phyloP scores from a whole-genome alignment of 768 basidiomycete genomes.

The Lenzites betulinus region DNA sequence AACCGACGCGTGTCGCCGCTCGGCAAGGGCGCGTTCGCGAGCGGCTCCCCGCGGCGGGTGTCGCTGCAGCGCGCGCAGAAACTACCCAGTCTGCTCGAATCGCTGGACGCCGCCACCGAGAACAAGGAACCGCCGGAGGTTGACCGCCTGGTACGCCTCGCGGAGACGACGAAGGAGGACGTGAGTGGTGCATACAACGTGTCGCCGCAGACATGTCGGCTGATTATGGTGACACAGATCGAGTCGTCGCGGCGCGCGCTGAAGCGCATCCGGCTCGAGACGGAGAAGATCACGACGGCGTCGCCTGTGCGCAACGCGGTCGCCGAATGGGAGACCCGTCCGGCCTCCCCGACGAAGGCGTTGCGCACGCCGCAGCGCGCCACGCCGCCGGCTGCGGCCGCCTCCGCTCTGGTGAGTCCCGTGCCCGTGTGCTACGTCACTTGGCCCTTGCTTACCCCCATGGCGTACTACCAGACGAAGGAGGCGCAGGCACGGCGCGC shows the following conservation, averaged over 20 bases:
- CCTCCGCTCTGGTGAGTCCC: constrained; percentile 49
- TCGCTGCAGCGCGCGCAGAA: constrained; percentile 21
- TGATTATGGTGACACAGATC: constrained; percentile 47
- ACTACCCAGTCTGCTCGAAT: constrained; percentile 2
- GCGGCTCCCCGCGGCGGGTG: constrained; percentile 24
- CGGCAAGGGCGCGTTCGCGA: constrained; percentile 25
- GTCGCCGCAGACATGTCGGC: neutral
- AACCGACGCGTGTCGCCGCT: constrained; percentile 46
- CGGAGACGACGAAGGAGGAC: constrained; percentile 63
- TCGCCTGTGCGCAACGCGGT: constrained; percentile 20
- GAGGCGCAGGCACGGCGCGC: constrained; percentile 79
- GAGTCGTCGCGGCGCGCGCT: constrained; percentile 69
- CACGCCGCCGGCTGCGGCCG: constrained; percentile 26
- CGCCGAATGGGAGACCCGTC: constrained; percentile 19
- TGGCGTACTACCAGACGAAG: constrained; percentile 50
- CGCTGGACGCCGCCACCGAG: constrained; percentile 9
- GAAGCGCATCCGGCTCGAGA: constrained; percentile 75
- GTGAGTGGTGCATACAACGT: constrained; percentile 42
- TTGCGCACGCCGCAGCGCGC: constrained; percentile 47
- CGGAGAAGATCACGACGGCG: constrained; percentile 42
- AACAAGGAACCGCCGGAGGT: constrained; percentile 34
- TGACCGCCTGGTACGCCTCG: constrained; percentile 49
- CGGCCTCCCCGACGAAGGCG: constrained; percentile 61
- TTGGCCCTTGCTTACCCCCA: neutral
- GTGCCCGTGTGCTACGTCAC: neutral